phyloP scores from a whole-genome alignment of 2,329 filamentous ascomycete species.

The Bipolaris oryzae region DNA sequence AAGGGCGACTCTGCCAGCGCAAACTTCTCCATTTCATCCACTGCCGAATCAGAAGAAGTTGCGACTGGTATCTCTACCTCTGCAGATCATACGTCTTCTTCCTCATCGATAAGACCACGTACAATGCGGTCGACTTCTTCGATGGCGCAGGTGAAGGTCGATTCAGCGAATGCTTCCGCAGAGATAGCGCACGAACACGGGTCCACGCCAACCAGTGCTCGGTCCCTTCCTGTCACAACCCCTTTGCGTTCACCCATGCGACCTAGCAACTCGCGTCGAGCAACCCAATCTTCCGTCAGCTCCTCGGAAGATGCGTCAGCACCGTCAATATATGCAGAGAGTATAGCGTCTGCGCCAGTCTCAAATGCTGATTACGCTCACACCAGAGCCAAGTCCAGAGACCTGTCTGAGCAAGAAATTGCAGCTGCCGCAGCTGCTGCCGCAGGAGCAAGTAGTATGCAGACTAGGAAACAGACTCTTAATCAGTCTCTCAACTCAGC shows the following conservation, averaged over 20 bases:
- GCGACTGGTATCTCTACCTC: slow-evolving; percentile 32
- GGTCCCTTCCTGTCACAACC: slow-evolving; percentile 63
- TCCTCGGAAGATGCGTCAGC: slow-evolving; percentile 25
- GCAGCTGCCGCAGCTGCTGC: slow-evolving; percentile 29
- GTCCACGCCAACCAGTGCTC: slow-evolving; percentile 68
- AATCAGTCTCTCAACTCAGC: slow-evolving; percentile 53
- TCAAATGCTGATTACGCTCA: slow-evolving; percentile 15
- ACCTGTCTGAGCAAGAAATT: slow-evolving; percentile 30
- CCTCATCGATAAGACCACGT: slow-evolving; percentile 52
- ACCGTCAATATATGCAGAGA: slow-evolving; percentile 34
- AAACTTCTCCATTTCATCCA: slow-evolving; percentile 30
- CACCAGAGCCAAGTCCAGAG: slow-evolving; percentile 23
- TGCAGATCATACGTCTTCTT: slow-evolving; percentile 27
- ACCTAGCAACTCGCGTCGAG: slow-evolving; percentile 33
- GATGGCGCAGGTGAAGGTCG: slow-evolving; percentile 70
- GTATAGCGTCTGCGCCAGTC: slow-evolving; percentile 18
- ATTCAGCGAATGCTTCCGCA: slow-evolving; percentile 68
- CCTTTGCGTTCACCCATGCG: slow-evolving; percentile 56
- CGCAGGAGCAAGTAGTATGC: slow-evolving; percentile 20
- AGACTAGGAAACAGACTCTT: slow-evolving; percentile 34
- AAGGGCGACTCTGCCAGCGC: slow-evolving; percentile 29
- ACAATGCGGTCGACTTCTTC: slow-evolving; percentile 65
- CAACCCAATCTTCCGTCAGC: slow-evolving; percentile 18
- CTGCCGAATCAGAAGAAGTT: slow-evolving; percentile 26
- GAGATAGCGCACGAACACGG: slow-evolving; percentile 58